phyloP scores from a whole-genome alignment of 768 basidiomycete species.

The Coprinopsis cinerea region DNA sequence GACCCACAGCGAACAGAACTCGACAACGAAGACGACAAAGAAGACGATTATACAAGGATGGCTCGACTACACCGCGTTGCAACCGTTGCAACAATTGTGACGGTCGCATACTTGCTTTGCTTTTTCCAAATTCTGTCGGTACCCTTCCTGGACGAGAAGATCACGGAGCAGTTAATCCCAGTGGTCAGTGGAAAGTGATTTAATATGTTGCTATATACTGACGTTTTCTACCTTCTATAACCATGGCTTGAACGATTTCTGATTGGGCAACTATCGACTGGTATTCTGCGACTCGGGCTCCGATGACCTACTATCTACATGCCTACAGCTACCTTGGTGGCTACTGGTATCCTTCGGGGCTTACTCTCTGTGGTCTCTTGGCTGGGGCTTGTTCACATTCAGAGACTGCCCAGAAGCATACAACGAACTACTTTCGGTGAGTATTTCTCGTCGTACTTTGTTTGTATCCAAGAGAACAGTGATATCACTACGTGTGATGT shows the following conservation, averaged over 20 bases:
- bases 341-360: slow-evolving; percentile 73
- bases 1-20: too few species aligned
- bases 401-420: slow-evolving; percentile 79
- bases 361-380: slow-evolving; percentile 72
- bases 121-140: slow-evolving; percentile 50
- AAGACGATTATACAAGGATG: slow-evolving; percentile 32
- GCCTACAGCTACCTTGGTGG: slow-evolving; percentile 75
- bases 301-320: not conserved
- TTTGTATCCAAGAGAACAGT: not conserved
- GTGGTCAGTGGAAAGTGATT: slow-evolving; percentile 38
- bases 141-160: slow-evolving; percentile 44
- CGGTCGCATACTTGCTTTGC: slow-evolving; percentile 49
- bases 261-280: not conserved
- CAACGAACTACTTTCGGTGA: slow-evolving; percentile 56
- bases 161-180: slow-evolving; percentile 47
- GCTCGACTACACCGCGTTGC: slow-evolving; percentile 55
- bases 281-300: not conserved
- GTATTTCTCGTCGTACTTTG: slow-evolving; percentile 18
- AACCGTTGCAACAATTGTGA: slow-evolving; percentile 34
- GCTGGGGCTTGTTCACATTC: slow-evolving; percentile 68
- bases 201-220: not conserved
- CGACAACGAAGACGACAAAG: not conserved
- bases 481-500: not conserved
- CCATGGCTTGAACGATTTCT: not conserved
- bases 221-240: not conserved